These are phyloP conservation scores for Paramyrothecium sp. DNA, from an alignment of 2,329 filamentous ascomycete species.

Conservation along the genomic window DNA sequence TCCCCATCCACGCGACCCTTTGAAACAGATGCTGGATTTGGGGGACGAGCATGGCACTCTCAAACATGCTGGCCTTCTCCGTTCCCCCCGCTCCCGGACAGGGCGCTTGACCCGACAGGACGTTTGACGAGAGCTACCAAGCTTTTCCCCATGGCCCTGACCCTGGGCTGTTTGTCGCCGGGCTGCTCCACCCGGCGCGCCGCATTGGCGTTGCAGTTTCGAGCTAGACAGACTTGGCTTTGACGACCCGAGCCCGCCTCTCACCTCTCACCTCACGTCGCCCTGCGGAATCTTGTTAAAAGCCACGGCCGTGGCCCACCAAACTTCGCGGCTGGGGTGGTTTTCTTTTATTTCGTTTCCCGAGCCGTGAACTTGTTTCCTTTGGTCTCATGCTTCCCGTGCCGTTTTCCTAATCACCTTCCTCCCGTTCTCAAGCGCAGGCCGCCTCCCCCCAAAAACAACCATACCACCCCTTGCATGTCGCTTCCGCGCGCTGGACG, in stretches of 20 bases:
- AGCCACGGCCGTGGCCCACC: too few species aligned
- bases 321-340: not conserved
- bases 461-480: not conserved
- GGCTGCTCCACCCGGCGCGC: not conserved
- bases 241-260: too few species aligned
- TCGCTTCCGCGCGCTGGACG: not conserved
- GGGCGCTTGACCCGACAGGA: too few species aligned
- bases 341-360: not conserved
- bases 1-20: too few species aligned
- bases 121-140: too few species aligned
- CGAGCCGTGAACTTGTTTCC: not conserved
- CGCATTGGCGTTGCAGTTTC: not conserved
- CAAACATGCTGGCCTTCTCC: not conserved
- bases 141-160: too few species aligned
- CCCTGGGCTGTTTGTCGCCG: too few species aligned
- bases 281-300: too few species aligned
- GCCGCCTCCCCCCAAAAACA: not conserved
- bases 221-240: not conserved
- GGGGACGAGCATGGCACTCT: too few species aligned
- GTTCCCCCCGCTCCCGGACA: too few species aligned
- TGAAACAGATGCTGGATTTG: not conserved
- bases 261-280: too few species aligned
- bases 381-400: not conserved
- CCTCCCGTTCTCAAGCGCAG: not conserved
- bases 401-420: not conserved